Percentiles rank a stretch among this genome's conserved stretches.
Evolutionary conservation across 2,329 filamentous ascomycete species (phyloP).

Genomic region (Cladobotryum mycophilum): DNA sequence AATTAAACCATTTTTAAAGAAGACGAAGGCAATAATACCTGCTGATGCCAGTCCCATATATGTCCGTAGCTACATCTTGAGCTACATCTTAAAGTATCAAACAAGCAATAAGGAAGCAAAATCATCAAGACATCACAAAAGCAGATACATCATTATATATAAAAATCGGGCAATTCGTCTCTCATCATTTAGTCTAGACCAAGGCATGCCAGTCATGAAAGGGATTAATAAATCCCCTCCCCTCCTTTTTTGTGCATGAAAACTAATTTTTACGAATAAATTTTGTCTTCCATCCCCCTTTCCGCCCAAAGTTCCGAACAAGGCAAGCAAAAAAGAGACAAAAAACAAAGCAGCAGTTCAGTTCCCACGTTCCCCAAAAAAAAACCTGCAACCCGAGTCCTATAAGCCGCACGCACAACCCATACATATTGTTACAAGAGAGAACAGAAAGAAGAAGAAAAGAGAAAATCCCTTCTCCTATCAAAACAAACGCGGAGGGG

Average conservation of each 20-base stretch:
- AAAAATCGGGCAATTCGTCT: slow-evolving; percentile 9
- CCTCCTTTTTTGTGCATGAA: neutral
- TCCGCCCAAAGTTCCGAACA: neutral
- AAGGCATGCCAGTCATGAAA: slow-evolving; percentile 7
- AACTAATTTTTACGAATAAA: neutral
- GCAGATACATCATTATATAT: slow-evolving; percentile 1
- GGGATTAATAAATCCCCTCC: neutral
- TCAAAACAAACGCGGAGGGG: too few relatives aligned
- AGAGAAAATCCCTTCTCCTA: too few relatives aligned
- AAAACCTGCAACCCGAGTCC: too few relatives aligned
- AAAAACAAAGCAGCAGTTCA: neutral
- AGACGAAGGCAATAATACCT: too few relatives aligned
- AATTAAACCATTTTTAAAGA: neutral
- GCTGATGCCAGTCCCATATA: too few relatives aligned
- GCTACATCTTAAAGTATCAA: too few relatives aligned
- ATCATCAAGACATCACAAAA: neutral
- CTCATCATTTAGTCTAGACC: slow-evolving; percentile 12
- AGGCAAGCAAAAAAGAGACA: neutral
- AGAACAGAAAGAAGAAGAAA: too few relatives aligned
- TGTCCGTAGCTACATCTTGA: too few relatives aligned
- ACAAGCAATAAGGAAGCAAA: too few relatives aligned
- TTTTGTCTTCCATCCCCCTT: neutral
- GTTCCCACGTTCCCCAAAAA: neutral
- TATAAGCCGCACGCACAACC: too few relatives aligned
- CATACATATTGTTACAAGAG: too few relatives aligned